Evolutionary conservation across 495 filamentous ascomycete species (phyloP).

Genomic region (Aspergillus coremiiformis): DNA sequence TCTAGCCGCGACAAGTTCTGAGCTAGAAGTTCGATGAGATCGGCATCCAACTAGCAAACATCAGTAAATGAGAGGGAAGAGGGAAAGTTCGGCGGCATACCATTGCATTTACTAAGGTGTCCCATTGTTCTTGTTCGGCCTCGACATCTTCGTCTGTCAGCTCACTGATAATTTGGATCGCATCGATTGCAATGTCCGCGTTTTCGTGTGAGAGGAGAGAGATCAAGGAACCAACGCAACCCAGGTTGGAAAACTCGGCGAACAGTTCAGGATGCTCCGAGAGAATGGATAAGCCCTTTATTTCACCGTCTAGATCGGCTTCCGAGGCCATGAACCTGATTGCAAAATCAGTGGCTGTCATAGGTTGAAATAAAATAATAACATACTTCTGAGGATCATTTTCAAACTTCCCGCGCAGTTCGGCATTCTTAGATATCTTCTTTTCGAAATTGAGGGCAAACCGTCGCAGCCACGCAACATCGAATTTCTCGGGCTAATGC

Average conservation of each 20-base stretch:
- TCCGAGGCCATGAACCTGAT: conserved; percentile 76
- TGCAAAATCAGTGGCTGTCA: too few relatives aligned
- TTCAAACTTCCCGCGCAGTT: conserved; percentile 83
- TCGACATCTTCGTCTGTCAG: conserved; percentile 91
- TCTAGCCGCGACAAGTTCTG: conserved; percentile 79
- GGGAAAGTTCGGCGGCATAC: conserved; percentile 26
- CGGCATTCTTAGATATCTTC: conserved; percentile 86
- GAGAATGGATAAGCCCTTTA: conserved; percentile 82
- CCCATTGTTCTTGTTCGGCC: conserved; percentile 79
- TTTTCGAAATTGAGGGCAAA: conserved; percentile 83
- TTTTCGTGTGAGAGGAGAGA: conserved; percentile 88
- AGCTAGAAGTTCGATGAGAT: conserved; percentile 73
- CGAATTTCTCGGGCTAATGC: conserved; percentile 63
- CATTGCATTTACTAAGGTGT: conserved; percentile 69
- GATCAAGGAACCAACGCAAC: conserved; percentile 68
- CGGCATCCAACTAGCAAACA: conserved; percentile 55
- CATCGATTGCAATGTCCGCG: conserved; percentile 90
- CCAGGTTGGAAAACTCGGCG: conserved; percentile 71
- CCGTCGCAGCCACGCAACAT: conserved; percentile 73
- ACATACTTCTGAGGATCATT: conserved; percentile 74
- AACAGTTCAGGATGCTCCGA: conserved; percentile 83
- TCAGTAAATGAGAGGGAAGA: conserved; percentile 17
- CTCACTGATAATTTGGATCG: conserved; percentile 84
- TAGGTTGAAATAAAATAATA: too few relatives aligned
- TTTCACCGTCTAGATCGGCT: conserved; percentile 83